Conservation (phyloP, 2,329 filamentous ascomycete genomes). For the Colletotrichum noveboracense region DNA sequence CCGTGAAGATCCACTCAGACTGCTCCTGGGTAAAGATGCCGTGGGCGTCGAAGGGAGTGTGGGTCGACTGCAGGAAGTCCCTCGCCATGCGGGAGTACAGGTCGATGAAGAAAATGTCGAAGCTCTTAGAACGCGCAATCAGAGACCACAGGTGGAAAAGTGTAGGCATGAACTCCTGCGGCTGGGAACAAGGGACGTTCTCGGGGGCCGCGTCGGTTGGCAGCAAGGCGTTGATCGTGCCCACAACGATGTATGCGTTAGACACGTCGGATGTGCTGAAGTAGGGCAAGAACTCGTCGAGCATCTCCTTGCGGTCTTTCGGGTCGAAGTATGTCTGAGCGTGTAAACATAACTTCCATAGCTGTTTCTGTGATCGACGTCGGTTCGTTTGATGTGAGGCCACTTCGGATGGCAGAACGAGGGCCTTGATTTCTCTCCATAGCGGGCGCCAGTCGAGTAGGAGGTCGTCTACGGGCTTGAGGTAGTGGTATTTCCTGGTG, state of each 20-base stretch:
- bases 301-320: conserved; percentile 78
- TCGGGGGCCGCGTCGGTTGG: conserved; percentile 81
- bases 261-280: conserved; percentile 95
- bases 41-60: conserved; percentile 83
- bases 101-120: conserved; percentile 89
- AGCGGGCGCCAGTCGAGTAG: conserved; percentile 90
- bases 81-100: conserved; percentile 85
- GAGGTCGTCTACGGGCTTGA: conserved; percentile 90
- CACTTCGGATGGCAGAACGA: conserved; percentile 86
- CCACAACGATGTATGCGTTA: conserved; percentile 91
- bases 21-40: conserved; percentile 94
- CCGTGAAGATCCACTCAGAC: conserved; percentile 90
- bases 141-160: conserved; percentile 97
- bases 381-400: conserved; percentile 66
- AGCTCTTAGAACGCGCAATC: conserved; percentile 84
- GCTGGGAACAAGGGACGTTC: conserved; percentile 76
- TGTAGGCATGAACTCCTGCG: conserved; percentile 87
- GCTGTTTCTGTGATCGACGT: conserved; percentile 63
- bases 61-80: conserved; percentile 76
- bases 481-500: conserved; percentile 87
- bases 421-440: conserved; percentile 89
- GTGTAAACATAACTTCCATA: conserved; percentile 90
- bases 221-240: conserved; percentile 83
- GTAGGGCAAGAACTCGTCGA: conserved; percentile 81
- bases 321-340: conserved; percentile 94